These are phyloP conservation scores for Strobilomyces dryophilus DNA, from an alignment of 768 basidiomycete species.

Conservation along the genomic window DNA sequence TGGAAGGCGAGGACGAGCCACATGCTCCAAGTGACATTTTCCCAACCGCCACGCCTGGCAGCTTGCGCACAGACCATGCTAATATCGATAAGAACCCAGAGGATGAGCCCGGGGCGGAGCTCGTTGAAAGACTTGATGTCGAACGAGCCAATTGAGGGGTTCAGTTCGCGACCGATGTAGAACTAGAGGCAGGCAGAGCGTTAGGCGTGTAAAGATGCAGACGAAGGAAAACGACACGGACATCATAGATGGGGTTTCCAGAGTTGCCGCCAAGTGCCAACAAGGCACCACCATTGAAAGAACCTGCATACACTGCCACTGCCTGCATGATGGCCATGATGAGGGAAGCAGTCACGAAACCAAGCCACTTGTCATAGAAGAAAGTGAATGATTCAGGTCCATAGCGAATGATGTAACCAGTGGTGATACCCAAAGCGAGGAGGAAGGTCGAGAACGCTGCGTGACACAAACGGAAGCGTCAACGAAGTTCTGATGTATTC, in stretches of 20 bases:
- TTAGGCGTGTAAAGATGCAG: neutral
- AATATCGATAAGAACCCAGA: conserved; percentile 91
- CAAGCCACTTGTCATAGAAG: conserved; percentile 89
- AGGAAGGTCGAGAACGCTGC: conserved; percentile 86
- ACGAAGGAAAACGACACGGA: conserved; percentile 35
- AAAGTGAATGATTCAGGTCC: conserved; percentile 85
- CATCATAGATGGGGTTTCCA: conserved; percentile 86
- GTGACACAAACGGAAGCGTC: neutral
- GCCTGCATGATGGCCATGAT: conserved; percentile 78
- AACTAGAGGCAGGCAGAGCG: conserved; percentile 46
- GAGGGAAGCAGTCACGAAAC: conserved; percentile 79
- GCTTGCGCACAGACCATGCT: conserved; percentile 92
- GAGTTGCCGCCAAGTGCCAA: conserved; percentile 93
- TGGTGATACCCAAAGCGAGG: conserved; percentile 68
- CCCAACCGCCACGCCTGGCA: conserved; percentile 62
- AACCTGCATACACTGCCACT: conserved; percentile 60
- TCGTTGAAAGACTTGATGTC: conserved; percentile 61
- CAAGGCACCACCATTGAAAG: conserved; percentile 65
- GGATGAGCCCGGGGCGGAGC: conserved; percentile 58
- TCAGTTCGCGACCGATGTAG: conserved; percentile 92
- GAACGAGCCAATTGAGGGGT: conserved; percentile 77
- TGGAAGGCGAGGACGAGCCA: conserved; percentile 86
- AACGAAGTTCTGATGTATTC: neutral
- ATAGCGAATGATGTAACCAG: conserved; percentile 64
- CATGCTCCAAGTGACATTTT: conserved; percentile 82